Percentiles rank a stretch among this genome's conserved stretches.
Evolutionary conservation across 495 filamentous ascomycete genomes (phyloP).

Genomic region (Penicillium waksmanii): DNA sequence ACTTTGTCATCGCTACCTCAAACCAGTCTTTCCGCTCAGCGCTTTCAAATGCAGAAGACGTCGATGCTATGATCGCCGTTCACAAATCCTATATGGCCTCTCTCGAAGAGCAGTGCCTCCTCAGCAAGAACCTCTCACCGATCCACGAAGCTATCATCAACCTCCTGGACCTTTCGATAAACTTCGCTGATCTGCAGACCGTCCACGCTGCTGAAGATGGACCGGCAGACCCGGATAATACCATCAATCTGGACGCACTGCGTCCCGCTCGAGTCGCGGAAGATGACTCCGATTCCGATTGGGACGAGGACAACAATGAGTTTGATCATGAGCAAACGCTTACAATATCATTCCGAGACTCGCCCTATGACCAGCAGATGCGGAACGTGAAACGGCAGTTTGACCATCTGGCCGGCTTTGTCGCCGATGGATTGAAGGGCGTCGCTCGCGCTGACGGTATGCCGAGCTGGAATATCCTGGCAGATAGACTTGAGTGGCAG

Average conservation of each 20-base stretch:
- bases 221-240: slow-evolving; percentile 10
- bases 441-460: slow-evolving; percentile 50
- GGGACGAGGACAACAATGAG: slow-evolving; percentile 28
- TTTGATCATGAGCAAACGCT: slow-evolving; percentile 31
- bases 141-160: slow-evolving; percentile 68
- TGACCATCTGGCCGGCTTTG: slow-evolving; percentile 43
- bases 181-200: slow-evolving; percentile 52
- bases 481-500: slow-evolving; percentile 45
- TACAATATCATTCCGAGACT: slow-evolving; percentile 34
- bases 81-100: slow-evolving; percentile 66
- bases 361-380: slow-evolving; percentile 34
- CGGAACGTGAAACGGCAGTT: slow-evolving; percentile 42
- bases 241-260: slow-evolving; percentile 2
- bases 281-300: slow-evolving; percentile 25
- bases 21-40: slow-evolving; percentile 53
- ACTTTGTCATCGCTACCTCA: slow-evolving; percentile 66
- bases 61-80: slow-evolving; percentile 77
- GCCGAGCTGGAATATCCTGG: slow-evolving; percentile 55
- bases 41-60: slow-evolving; percentile 66
- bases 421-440: slow-evolving; percentile 48
- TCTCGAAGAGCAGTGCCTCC: slow-evolving; percentile 66
- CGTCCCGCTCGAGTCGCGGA: slow-evolving; percentile 5
- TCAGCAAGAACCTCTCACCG: slow-evolving; percentile 63
- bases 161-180: slow-evolving; percentile 61
- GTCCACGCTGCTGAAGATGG: slow-evolving; percentile 24